Base-by-base conservation (phyloP, 2,329 filamentous ascomycete genomes). In the Orbilia quercus region DNA sequence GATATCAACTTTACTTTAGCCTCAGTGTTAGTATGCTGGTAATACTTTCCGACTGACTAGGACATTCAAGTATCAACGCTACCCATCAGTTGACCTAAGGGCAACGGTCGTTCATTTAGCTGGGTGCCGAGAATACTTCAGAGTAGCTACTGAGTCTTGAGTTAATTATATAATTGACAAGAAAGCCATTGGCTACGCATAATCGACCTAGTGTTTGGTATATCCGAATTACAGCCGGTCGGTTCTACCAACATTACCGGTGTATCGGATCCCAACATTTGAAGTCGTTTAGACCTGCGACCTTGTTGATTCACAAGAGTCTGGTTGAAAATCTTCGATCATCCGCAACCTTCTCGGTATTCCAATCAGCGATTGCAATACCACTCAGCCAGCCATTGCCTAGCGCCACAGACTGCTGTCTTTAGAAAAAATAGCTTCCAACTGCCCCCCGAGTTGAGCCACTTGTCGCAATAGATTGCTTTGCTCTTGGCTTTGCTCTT, bases 91-190 rank as follows among this genome's bases (percentile, higher is more conserved):
- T 73, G 69, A 31, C 45, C 23, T 48, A 9, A n/a, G 47, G 42
- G 42, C 60, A 62, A 73, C 69, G 38, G 60, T 65, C 60, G 38
- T 60, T 73, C 69, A 45, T 60, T 73, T 73, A 47, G 47, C 36
- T 44, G 60, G 54, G 69, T 50, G 60, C 50, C 34, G 9, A 65
- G 14, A 54, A 40, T 44, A 44, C 45, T 51, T 36, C 9, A 23
- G 14, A 11, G 4, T 45, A 16, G 42, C 16, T 20, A 2, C 16
- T 18, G 28, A 31, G 28, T 31, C 28, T 31, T 31, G 28, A 9
- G 28, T 31, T 31, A n/a, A n/a, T n/a, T n/a, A n/a, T n/a, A n/a
- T 31, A 9, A 31, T 9, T 9, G 28, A 31, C 28, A 31, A 31
- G 28, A 9, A 31, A 31, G 9, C 28, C 28, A 31, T 31, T 9